Evolutionary conservation across 2,329 filamentous ascomycete genomes (phyloP), one percentile per base, ranked within the genome.

Genomic region (Fusarium sp.): DNA sequence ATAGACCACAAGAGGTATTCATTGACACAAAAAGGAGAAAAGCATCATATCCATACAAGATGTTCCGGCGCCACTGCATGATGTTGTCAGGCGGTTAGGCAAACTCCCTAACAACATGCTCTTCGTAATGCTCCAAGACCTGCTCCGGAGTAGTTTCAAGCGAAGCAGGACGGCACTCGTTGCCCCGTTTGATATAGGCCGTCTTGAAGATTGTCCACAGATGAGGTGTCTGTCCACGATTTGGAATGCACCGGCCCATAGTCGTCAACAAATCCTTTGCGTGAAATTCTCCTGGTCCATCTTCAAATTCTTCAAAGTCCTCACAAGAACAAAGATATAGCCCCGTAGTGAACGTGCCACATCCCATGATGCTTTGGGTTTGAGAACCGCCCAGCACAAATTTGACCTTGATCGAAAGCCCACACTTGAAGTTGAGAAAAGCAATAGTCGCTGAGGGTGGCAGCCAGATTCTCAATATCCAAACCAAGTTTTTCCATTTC

Each of bases 361-460:
- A 10, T 31, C 7, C 8, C 29, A 1, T n/a, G n/a, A n/a, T n/a
- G n/a, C n/a, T n/a, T n/a, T n/a, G n/a, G n/a, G n/a, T n/a, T n/a
- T n/a, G n/a, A n/a, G 32, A 44, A 29, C 19, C 24, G 7, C 28
- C 34, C 8, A 56, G 11, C 2, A 25, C 40, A 40, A 56, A 45
- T 7, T 24, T 7, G 2, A 7, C 35, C 10, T 7, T 2, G 9
- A 10, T 10, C 29, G 29, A 8, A 11, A 10, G 6, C 34, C 32
- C n/a, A 2, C 19, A 22, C 24, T 34, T 41, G 4, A 22, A 44
- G 13, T 24, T 11, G 12, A 35, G 8, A 5, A 60, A 9, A 3
- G 47, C 36, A n/a, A 59, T 8, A 8, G 2, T 58, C 31, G 0
- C 41, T 41, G 1, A 58, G 31, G 2, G 31, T 24, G 5, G 3